Evolutionary conservation across 192 early-diverging fungal genomes (phyloP).

Genomic region (Irineochytrium annulatum): DNA sequence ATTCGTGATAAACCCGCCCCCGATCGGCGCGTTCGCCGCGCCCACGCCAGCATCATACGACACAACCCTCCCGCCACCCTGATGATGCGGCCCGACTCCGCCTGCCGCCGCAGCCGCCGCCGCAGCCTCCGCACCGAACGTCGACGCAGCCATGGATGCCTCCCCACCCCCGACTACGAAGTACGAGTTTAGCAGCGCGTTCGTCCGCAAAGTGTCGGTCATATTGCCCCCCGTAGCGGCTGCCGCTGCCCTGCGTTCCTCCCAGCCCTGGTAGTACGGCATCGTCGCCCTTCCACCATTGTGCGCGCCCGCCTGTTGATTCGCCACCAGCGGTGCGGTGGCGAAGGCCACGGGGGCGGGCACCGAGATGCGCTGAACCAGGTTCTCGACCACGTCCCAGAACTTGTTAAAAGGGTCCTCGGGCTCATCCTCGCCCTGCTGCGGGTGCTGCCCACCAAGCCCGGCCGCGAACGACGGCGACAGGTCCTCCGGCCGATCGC

Average conservation of each 20-base stretch:
- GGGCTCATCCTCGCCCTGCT: constrained; percentile 50
- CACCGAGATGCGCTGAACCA: constrained; percentile 68
- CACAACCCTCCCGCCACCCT: background rate
- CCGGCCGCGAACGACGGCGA: background rate
- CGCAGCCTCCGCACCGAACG: too few relatives aligned
- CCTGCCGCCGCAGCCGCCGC: background rate
- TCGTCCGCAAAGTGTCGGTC: constrained; percentile 21
- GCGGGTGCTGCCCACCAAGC: background rate
- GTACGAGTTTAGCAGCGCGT: constrained; percentile 41
- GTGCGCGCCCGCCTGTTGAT: too few relatives aligned
- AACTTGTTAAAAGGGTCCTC: constrained; percentile 80
- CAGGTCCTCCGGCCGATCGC: constrained; percentile 1
- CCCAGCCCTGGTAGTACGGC: too few relatives aligned
- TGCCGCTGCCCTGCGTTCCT: too few relatives aligned
- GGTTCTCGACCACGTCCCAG: constrained; percentile 69
- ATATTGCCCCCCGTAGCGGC: constrained; percentile 3
- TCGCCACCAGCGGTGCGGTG: constrained; percentile 22
- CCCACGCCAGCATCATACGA: background rate
- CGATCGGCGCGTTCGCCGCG: too few relatives aligned
- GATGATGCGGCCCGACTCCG: background rate
- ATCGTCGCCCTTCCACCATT: too few relatives aligned
- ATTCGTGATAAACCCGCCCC: background rate
- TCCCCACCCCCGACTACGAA: constrained; percentile 22
- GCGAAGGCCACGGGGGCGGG: constrained; percentile 30
- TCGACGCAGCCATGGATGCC: too few relatives aligned